A percentile compares a stretch with the other conserved stretches of the same genome.
Evolutionary conservation across 1,284 basidiomycete species (phyloP).

Genomic region (Malassezia sp.): DNA sequence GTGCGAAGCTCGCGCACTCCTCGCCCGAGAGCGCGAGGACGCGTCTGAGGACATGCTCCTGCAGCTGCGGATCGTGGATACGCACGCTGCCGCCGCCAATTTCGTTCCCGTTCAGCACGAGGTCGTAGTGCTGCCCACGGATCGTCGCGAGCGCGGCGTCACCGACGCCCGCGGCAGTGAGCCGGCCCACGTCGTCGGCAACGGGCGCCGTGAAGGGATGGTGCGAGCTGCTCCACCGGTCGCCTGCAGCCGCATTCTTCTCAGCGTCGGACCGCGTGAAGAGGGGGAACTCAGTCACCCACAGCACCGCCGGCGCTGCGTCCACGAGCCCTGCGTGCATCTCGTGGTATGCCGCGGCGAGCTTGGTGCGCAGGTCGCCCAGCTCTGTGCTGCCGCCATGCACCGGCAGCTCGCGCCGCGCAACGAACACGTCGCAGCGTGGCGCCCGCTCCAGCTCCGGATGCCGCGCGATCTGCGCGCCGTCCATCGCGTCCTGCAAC

Average conservation of each 20-base stretch:
- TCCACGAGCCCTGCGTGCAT: constrained; percentile 51
- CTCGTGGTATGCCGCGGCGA: constrained; percentile 58
- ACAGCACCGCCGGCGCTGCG: constrained; percentile 66
- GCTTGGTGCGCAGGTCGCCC: constrained; percentile 59
- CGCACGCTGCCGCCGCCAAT: constrained; percentile 87
- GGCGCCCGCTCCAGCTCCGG: constrained; percentile 46
- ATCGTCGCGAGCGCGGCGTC: constrained; percentile 42
- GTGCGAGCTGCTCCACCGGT: constrained; percentile 78
- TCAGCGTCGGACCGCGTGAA: constrained; percentile 79
- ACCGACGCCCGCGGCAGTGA: constrained; percentile 51
- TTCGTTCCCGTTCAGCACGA: constrained; percentile 87
- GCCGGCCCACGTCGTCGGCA: constrained; percentile 65
- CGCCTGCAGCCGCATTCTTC: constrained; percentile 60
- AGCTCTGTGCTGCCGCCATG: constrained; percentile 74
- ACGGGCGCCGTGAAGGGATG: constrained; percentile 96
- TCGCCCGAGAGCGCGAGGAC: constrained; percentile 62
- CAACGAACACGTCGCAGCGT: constrained; percentile 20
- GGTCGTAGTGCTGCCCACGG: constrained; percentile 89
- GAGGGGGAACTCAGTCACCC: constrained; percentile 90
- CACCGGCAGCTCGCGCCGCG: constrained; percentile 19
- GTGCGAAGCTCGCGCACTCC: constrained; percentile 66
- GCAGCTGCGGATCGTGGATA: constrained; percentile 74
- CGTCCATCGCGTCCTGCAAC: constrained; percentile 47
- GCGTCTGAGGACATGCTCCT: constrained; percentile 67
- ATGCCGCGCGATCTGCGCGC: constrained; percentile 40